Evolutionary conservation across 169 alveolate species (phyloP).

Genomic region (Perkinsus chesapeaki): DNA sequence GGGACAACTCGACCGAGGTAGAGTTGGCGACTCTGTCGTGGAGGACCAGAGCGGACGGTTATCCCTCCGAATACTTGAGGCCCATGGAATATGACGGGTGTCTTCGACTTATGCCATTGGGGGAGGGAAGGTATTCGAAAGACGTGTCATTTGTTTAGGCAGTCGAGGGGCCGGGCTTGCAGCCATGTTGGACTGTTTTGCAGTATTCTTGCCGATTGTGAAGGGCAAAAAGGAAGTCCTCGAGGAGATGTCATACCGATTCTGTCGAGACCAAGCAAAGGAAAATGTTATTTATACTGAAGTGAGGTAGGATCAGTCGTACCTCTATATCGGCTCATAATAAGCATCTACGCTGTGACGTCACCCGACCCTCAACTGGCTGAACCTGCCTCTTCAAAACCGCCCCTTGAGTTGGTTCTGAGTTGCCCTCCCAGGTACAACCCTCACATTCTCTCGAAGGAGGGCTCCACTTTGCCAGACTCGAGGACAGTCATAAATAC

Average conservation of each 20-base stretch:
- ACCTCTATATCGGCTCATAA: too few species aligned
- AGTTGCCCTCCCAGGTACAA: too few species aligned
- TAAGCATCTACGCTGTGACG: too few species aligned
- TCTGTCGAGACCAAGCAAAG: background rate
- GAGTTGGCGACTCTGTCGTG: background rate
- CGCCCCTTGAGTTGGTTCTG: too few species aligned
- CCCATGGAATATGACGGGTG: too few species aligned
- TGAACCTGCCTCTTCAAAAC: too few species aligned
- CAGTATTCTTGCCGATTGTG: background rate
- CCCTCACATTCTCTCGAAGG: background rate
- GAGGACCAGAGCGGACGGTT: too few species aligned
- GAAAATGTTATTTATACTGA: background rate
- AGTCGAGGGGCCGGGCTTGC: background rate
- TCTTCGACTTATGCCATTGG: too few species aligned
- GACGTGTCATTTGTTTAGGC: background rate
- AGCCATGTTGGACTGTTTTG: background rate
- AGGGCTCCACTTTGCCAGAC: background rate
- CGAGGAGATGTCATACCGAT: background rate
- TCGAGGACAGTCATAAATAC: background rate
- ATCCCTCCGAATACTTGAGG: too few species aligned
- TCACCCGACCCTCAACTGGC: too few species aligned
- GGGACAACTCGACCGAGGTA: background rate
- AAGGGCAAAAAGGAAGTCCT: background rate
- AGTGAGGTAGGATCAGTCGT: background rate
- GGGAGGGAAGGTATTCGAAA: too few species aligned